These are phyloP conservation scores for Mortierella sp. DNA, from an alignment of 371 early-diverging fungal species.

Conservation along the genomic window DNA sequence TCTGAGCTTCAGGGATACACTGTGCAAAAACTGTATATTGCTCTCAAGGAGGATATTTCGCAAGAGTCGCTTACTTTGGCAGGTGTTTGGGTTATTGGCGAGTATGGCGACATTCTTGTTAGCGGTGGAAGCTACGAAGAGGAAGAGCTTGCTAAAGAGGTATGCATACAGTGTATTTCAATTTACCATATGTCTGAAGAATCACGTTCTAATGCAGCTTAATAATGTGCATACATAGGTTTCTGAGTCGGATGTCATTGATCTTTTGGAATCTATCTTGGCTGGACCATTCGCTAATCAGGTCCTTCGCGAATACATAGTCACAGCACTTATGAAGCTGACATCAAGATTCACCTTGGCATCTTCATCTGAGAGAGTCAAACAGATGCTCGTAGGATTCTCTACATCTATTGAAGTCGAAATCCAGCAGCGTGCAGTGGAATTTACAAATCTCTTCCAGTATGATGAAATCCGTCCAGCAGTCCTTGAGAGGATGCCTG, in stretches of 20 bases:
- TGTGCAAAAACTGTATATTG: slow-evolving; percentile 86
- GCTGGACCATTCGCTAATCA: slow-evolving; percentile 85
- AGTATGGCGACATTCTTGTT: slow-evolving; percentile 93
- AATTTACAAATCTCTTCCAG: slow-evolving; percentile 86
- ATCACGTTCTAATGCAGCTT: not conserved
- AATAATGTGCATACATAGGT: slow-evolving; percentile 60
- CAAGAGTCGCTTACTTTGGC: slow-evolving; percentile 94
- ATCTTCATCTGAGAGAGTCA: slow-evolving; percentile 66
- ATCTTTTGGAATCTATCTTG: slow-evolving; percentile 78
- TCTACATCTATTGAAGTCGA: slow-evolving; percentile 87
- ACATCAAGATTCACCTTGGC: slow-evolving; percentile 76
- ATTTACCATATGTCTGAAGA: too few relatives aligned
- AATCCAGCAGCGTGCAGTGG: slow-evolving; percentile 94
- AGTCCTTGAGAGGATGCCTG: slow-evolving; percentile 95
- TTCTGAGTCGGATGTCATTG: slow-evolving; percentile 80
- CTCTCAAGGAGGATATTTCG: slow-evolving; percentile 83
- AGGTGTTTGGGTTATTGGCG: slow-evolving; percentile 95
- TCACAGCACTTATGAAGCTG: slow-evolving; percentile 92
- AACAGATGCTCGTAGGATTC: slow-evolving; percentile 70
- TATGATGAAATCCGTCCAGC: slow-evolving; percentile 83
- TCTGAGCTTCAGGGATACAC: slow-evolving; percentile 88
- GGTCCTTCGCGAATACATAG: slow-evolving; percentile 82
- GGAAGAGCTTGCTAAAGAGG: slow-evolving; percentile 72
- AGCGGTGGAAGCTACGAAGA: slow-evolving; percentile 78
- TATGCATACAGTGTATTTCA: slow-evolving; percentile 30